Base-by-base conservation (phyloP, 1,284 basidiomycete genomes). In the Puccinia sorghi region DNA sequence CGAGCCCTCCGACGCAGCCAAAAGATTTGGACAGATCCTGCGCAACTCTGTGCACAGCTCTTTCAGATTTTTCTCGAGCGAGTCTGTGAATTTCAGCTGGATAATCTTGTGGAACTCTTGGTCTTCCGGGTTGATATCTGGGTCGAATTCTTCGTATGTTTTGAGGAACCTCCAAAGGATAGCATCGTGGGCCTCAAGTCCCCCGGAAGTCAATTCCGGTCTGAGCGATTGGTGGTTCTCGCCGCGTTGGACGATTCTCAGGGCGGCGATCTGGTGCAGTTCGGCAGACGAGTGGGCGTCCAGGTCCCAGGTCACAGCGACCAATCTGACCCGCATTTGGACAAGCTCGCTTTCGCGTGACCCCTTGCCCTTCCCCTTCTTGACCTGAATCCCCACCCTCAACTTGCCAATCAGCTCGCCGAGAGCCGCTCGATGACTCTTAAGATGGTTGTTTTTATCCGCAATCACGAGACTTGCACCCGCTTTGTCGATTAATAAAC, bases 151-250 rank as follows among this genome's bases (percentile, higher is more conserved):
- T 81, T 94, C 89, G 0, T 88, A 86, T 2, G 87, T 84, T 46
- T 87, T 87, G 72, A 98, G 86, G 86, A 97, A 98, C 84, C 87
- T 87, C 88, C 91, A 90, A 37, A 99, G 86, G 12, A 96, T 89
- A 1, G 89, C 87, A 84, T 97, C 94, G 85, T 98, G 92, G 22
- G 86, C 83, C 80, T 88, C 88, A 69, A 85, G 82, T 46, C 85
- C 73, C 22, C 71, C 80, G 15, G 79, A 73, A 76, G 41, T 83
- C 81, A 81, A 72, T 82, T 93, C 90, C 0, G 90, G 89, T 56
- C 87, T 88, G 0, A 97, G 88, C 0, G 89, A 88, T 83, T 96
- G 94, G 85, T 97, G 94, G 80, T 91, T 92, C 7, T 89, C 88
- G 0, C 94, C 95, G 4, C 94, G 90, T 22, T 81, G 81, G 7